Percentiles rank a stretch among this genome's conserved stretches.
Evolutionary conservation across 441 rosid species (phyloP).

Genomic region (Eutrema salsugineum): DNA sequence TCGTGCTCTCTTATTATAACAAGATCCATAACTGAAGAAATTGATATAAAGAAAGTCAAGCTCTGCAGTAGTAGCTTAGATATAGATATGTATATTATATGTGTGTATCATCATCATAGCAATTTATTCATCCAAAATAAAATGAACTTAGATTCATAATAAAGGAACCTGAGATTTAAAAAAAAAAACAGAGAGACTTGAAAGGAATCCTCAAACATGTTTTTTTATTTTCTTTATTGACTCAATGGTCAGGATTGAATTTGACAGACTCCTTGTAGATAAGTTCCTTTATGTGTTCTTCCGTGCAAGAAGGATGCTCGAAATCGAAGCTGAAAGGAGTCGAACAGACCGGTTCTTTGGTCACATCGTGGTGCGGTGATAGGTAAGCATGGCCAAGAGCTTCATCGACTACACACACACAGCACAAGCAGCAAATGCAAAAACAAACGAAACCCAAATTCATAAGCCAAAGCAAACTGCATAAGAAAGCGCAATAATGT

Average conservation of each 20-base stretch:
- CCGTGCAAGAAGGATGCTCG: conserved; percentile 90
- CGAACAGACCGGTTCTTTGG: conserved; percentile 82
- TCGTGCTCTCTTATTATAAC: not conserved
- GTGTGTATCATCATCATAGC: conserved; percentile 20
- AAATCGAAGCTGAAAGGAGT: conserved; percentile 88
- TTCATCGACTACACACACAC: conserved; percentile 63
- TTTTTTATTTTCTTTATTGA: not conserved
- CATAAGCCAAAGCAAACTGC: not conserved
- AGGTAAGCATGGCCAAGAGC: conserved; percentile 87
- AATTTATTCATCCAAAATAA: conserved; percentile 24
- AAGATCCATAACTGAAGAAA: not conserved
- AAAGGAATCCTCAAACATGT: conserved; percentile 8
- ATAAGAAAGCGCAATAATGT: not conserved
- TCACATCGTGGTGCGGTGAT: conserved; percentile 80
- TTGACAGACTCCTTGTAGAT: conserved; percentile 86
- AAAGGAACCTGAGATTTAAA: not conserved
- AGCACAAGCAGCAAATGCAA: not conserved
- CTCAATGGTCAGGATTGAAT: conserved; percentile 62
- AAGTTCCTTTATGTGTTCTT: conserved; percentile 94
- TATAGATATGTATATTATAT: not conserved
- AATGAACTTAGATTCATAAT: conserved; percentile 19
- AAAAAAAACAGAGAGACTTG: not conserved
- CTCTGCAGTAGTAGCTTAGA: not conserved
- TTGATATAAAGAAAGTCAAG: not conserved
- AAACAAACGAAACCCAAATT: not conserved